phyloP scores from a whole-genome alignment of 495 filamentous ascomycete species.

The Coniosporium apollinis region DNA sequence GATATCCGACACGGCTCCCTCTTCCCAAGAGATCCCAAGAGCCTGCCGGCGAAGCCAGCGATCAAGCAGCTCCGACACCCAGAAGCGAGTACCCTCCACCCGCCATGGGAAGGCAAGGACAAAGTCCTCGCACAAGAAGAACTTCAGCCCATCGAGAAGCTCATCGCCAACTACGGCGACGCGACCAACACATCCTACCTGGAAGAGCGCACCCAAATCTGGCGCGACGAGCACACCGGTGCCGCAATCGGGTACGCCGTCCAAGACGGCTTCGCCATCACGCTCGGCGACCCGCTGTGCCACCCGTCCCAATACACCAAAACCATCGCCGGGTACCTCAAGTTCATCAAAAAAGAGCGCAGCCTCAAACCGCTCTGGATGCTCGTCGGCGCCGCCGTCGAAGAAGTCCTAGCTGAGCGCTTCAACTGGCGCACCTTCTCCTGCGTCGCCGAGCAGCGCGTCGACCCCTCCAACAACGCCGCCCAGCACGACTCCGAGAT shows the following conservation, averaged over 20 bases:
- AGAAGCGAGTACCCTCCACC: slow-evolving; percentile 57
- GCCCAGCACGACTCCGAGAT: slow-evolving; percentile 40
- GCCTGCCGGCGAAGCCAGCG: slow-evolving; percentile 41
- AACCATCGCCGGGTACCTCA: slow-evolving; percentile 54
- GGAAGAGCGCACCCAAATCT: slow-evolving; percentile 67
- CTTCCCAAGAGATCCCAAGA: slow-evolving; percentile 73
- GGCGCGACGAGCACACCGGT: slow-evolving; percentile 58
- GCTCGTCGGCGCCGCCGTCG: slow-evolving; percentile 47
- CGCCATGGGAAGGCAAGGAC: slow-evolving; percentile 36
- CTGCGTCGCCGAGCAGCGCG: slow-evolving; percentile 68
- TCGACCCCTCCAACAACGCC: slow-evolving; percentile 42
- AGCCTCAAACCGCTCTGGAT: slow-evolving; percentile 71
- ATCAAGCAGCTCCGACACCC: slow-evolving; percentile 49
- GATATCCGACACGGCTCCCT: slow-evolving; percentile 79
- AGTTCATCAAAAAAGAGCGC: slow-evolving; percentile 49
- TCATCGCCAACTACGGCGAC: slow-evolving; percentile 80
- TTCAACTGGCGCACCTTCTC: slow-evolving; percentile 72
- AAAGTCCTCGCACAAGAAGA: slow-evolving; percentile 30
- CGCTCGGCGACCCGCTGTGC: slow-evolving; percentile 70
- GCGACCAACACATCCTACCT: slow-evolving; percentile 78
- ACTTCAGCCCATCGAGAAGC: slow-evolving; percentile 57
- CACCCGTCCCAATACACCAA: slow-evolving; percentile 51
- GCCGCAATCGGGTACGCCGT: slow-evolving; percentile 66
- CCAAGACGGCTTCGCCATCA: slow-evolving; percentile 53
- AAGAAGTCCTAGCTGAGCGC: slow-evolving; percentile 55